Percentiles rank a stretch among this genome's conserved stretches.
Evolutionary conservation across 208 protist species (phyloP).

Genomic region (Leishmania amazonensis): DNA sequence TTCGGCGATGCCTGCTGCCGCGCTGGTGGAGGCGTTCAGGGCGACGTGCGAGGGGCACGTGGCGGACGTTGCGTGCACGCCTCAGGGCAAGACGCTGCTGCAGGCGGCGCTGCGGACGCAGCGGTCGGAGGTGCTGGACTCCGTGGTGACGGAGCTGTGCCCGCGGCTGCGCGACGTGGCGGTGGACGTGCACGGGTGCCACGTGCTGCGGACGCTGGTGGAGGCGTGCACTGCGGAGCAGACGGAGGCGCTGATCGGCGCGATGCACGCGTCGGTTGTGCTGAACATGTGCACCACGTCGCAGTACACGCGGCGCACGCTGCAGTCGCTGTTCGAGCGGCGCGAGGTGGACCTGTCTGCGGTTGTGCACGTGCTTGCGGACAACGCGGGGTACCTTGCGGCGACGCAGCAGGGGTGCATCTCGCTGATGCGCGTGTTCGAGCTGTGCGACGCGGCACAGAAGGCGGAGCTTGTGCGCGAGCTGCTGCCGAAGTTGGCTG

Average conservation of each 20-base stretch:
- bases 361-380: constrained; percentile 64
- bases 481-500: constrained; percentile 64
- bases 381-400: constrained; percentile 77
- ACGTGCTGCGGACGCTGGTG: constrained; percentile 65
- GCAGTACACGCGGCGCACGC: constrained; percentile 76
- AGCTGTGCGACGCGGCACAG: constrained; percentile 57
- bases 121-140: constrained; percentile 38
- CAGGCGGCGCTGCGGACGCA: constrained; percentile 55
- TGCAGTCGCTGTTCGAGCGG: constrained; percentile 80
- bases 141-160: constrained; percentile 57
- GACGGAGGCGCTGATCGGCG: constrained; percentile 49
- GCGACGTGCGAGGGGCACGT: constrained; percentile 44
- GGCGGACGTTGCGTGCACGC: constrained; percentile 60
- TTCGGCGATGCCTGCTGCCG: constrained; percentile 12
- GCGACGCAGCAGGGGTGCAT: constrained; percentile 90
- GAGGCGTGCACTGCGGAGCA: constrained; percentile 56
- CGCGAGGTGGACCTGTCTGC: constrained; percentile 56
- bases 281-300: constrained; percentile 83
- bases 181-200: constrained; percentile 76
- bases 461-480: constrained; percentile 62
- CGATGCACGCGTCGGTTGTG: constrained; percentile 70
- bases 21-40: constrained; percentile 23
- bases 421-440: constrained; percentile 85
- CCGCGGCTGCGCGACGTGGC: constrained; percentile 54
- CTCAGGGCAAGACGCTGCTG: constrained; percentile 57